Percentiles rank a stretch among this genome's conserved stretches.
phyloP scores from a whole-genome alignment of 192 early-diverging fungal species.

The Rhizophagus sp. region DNA sequence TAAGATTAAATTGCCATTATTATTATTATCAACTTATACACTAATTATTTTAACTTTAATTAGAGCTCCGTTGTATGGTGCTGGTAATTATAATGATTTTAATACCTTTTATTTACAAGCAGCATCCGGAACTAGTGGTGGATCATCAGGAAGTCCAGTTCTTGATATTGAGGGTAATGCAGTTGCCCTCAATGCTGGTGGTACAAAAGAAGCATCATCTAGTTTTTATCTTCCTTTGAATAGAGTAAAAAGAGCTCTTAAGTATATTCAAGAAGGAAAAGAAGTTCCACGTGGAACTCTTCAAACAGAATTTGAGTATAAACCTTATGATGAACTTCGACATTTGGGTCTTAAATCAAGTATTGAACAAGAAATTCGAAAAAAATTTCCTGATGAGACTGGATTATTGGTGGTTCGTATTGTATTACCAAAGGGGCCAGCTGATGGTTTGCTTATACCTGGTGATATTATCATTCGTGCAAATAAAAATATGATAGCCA shows the following conservation, averaged over 20 bases:
- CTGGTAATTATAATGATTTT: conserved; percentile 74
- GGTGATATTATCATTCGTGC: conserved; percentile 72
- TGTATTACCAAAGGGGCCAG: conserved; percentile 71
- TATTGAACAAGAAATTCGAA: conserved; percentile 64
- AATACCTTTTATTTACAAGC: conserved; percentile 85
- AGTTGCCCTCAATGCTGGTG: conserved; percentile 72
- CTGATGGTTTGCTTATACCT: conserved; percentile 55
- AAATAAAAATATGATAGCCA: conserved; percentile 64
- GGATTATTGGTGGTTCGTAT: conserved; percentile 69
- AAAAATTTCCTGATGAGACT: conserved; percentile 60
- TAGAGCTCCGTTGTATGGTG: conserved; percentile 65
- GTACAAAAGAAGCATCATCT: conserved; percentile 62
- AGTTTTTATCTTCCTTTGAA: conserved; percentile 80
- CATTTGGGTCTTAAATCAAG: conserved; percentile 67
- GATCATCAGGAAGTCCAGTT: conserved; percentile 76
- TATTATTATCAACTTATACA: background rate
- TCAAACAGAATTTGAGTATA: conserved; percentile 70
- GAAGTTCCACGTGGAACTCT: conserved; percentile 72
- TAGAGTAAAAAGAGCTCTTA: conserved; percentile 66
- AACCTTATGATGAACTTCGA: conserved; percentile 69
- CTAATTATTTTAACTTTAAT: background rate
- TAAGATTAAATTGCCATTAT: conserved; percentile 2
- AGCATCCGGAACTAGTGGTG: conserved; percentile 71
- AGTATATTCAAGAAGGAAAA: conserved; percentile 54
- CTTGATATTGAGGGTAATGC: conserved; percentile 76